phyloP scores from a whole-genome alignment of 148 eudicot genomes.

The Vaccinium vitisidaea region DNA sequence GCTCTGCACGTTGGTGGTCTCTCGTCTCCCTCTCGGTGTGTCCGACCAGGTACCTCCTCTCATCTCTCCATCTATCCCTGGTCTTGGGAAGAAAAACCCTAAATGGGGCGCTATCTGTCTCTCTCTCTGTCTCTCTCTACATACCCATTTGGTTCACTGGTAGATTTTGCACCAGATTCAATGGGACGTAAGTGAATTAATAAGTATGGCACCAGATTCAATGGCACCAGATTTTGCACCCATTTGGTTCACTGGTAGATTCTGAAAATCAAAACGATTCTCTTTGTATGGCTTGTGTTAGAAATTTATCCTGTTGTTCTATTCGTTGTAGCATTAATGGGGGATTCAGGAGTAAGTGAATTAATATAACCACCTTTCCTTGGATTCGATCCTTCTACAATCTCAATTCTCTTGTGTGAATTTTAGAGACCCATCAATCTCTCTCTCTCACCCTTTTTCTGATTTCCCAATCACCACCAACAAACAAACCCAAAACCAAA shows the following conservation, averaged over 20 bases:
- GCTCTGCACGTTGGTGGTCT: too few relatives aligned
- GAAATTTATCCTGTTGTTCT: conserved; percentile 4
- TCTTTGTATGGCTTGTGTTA: background rate
- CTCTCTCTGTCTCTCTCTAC: too few relatives aligned
- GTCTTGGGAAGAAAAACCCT: too few relatives aligned
- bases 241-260: too few relatives aligned
- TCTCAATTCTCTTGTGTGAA: background rate
- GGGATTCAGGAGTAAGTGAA: background rate
- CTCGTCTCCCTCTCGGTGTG: too few relatives aligned
- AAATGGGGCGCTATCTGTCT: too few relatives aligned
- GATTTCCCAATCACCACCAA: background rate
- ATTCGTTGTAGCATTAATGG: background rate
- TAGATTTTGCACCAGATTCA: conserved; percentile 95
- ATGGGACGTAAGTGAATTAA: conserved; percentile 77
- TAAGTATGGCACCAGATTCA: too few relatives aligned
- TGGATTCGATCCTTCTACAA: background rate
- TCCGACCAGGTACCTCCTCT: too few relatives aligned
- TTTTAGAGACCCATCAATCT: background rate
- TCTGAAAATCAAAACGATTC: background rate
- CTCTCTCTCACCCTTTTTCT: background rate
- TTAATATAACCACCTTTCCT: background rate
- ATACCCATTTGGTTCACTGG: conserved; percentile 95
- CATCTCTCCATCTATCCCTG: too few relatives aligned
- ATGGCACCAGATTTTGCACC: too few relatives aligned
- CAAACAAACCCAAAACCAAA: conserved; percentile 10